Evolutionary conservation across 1,139 yeast genomes (phyloP).

Genomic region (Candida tropicalis): DNA sequence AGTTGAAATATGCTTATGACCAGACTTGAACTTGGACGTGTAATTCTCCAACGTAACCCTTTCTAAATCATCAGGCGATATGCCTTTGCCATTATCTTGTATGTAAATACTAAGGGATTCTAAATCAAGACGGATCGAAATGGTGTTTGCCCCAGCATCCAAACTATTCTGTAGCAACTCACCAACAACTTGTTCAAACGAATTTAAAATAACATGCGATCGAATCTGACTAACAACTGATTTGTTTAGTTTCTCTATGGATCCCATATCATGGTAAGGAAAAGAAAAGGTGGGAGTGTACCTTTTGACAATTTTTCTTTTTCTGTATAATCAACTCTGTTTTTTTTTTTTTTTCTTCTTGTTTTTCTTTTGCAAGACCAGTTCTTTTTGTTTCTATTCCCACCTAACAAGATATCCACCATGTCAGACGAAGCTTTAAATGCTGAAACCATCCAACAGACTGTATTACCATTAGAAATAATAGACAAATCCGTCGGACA

Average conservation of each 20-base stretch:
- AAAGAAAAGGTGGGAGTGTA: background rate
- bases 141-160: slow-evolving; percentile 69
- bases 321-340: background rate
- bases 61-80: slow-evolving; percentile 56
- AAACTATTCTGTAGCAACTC: slow-evolving; percentile 80
- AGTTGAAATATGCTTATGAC: slow-evolving; percentile 52
- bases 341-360: background rate
- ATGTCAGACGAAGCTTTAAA: slow-evolving; percentile 10
- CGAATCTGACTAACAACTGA: slow-evolving; percentile 16
- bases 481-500: slow-evolving; percentile 89
- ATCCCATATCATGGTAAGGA: slow-evolving; percentile 8
- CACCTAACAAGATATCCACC: background rate
- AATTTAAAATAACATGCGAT: slow-evolving; percentile 17
- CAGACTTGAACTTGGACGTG: slow-evolving; percentile 66
- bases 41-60: slow-evolving; percentile 66
- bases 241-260: slow-evolving; percentile 15
- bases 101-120: slow-evolving; percentile 62
- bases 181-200: slow-evolving; percentile 51
- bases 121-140: slow-evolving; percentile 66
- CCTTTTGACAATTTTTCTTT: background rate
- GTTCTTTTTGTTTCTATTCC: background rate
- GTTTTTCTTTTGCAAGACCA: background rate
- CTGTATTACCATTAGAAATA: slow-evolving; percentile 74
- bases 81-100: slow-evolving; percentile 79
- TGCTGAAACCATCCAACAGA: slow-evolving; percentile 18